phyloP scores from a whole-genome alignment of 495 filamentous ascomycete species.

The Paragyromitra xinjiangensis region DNA sequence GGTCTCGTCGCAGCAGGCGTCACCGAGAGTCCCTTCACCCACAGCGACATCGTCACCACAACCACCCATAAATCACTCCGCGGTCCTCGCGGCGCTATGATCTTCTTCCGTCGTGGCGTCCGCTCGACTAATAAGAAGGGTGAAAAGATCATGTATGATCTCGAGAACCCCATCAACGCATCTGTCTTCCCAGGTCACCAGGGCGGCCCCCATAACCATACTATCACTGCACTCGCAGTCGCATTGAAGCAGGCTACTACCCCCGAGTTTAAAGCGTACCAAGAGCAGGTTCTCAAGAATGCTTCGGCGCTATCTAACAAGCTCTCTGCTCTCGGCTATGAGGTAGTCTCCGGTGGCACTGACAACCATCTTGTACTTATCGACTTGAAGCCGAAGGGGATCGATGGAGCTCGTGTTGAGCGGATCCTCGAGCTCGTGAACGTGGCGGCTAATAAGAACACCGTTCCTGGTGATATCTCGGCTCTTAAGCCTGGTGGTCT shows the following conservation, averaged over 20 bases:
- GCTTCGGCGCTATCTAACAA: slow-evolving; percentile 83
- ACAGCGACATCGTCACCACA: slow-evolving; percentile 96
- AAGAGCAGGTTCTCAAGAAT: slow-evolving; percentile 85
- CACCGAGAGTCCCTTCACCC: slow-evolving; percentile 83
- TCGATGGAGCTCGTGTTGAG: slow-evolving; percentile 95
- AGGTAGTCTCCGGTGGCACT: slow-evolving; percentile 89
- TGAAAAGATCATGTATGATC: slow-evolving; percentile 82
- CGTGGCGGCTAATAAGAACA: slow-evolving; percentile 98
- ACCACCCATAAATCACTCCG: slow-evolving; percentile 97
- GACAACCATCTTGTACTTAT: slow-evolving; percentile 96
- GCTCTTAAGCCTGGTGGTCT: slow-evolving; percentile 91
- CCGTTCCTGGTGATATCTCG: slow-evolving; percentile 92
- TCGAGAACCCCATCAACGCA: slow-evolving; percentile 92
- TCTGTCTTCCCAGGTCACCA: slow-evolving; percentile 99
- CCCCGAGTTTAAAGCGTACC: slow-evolving; percentile 87
- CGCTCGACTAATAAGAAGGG: slow-evolving; percentile 85
- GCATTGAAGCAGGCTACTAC: slow-evolving; percentile 92
- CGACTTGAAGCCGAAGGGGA: slow-evolving; percentile 88
- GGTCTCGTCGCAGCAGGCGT: slow-evolving; percentile 92
- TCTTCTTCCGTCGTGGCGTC: slow-evolving; percentile 95
- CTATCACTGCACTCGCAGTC: slow-evolving; percentile 92
- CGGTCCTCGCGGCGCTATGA: slow-evolving; percentile 94
- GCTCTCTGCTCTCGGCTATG: slow-evolving; percentile 83
- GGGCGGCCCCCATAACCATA: slow-evolving; percentile 98
- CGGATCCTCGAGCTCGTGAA: slow-evolving; percentile 92